Base-by-base conservation (phyloP, 305 asterid species). In the Petunia hybrid region DNA sequence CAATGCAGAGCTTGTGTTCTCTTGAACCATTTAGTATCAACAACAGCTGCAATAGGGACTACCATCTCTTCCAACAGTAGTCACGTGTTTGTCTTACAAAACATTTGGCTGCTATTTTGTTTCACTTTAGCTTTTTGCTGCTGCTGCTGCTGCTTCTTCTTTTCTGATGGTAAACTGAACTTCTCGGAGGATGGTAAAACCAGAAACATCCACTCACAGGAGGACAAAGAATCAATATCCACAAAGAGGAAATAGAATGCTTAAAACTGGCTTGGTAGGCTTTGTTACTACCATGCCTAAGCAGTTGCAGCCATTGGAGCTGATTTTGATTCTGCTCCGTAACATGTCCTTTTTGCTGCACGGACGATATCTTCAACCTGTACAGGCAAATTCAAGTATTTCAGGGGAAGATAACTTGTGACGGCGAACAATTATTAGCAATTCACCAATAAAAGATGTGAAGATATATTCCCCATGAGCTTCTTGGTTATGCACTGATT, bases 311-410 rank as follows among this genome's bases (percentile, higher is more conserved):
- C 84, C 84, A 64, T 35, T 66, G 85, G 78, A 79, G 80, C 87
- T 65, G 86, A 81, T 86, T 73, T 73, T 73, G 62, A 22, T 22
- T 22, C 62, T 35, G 63, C 78, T 73, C 86, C 83, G 83, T 86
- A 85, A 82, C 91, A 86, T 5, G 87, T 70, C 80, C 91, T 76
- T 82, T 83, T 88, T 38, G 87, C 89, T 13, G 89, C 91, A 5
- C 85, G 88, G 12, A 84, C 87, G 12, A 88, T 86, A 76, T 86
- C 91, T 38, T 88, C 89, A 16, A 86, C 66, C 91, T 88, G 87
- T 61, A 42, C 64, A 80, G 71, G 46, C 35, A 36, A 45, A 36
- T 73, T 35, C 4, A 73, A 13, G 35, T 35, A 71, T 35, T 48
- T 73, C 43, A 51, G 35, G 63, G 45, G 8, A 73, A 51, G 69